Evolutionary conservation across 1,139 yeast genomes (phyloP).

Genomic region (Trichomonascaceae sp.): DNA sequence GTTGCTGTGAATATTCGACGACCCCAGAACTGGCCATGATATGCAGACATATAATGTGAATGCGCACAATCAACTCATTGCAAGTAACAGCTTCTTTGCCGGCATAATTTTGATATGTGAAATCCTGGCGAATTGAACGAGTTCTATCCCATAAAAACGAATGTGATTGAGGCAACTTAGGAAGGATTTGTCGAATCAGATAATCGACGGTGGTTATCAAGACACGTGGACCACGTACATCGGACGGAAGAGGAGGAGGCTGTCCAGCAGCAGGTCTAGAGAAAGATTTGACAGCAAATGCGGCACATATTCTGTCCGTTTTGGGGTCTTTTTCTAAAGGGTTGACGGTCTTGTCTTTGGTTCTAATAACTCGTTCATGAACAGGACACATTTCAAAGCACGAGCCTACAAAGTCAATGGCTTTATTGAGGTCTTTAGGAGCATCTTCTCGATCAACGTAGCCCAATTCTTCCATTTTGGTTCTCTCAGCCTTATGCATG

Average conservation of each 20-base stretch:
- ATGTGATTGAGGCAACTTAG: constrained; percentile 74
- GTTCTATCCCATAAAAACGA: constrained; percentile 98
- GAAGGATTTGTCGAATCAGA: constrained; percentile 57
- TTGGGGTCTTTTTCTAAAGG: constrained; percentile 59
- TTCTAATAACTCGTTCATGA: constrained; percentile 84
- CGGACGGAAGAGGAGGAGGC: constrained; percentile 96
- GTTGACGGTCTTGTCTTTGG: constrained; percentile 82
- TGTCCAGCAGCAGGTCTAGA: constrained; percentile 98
- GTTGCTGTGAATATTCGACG: constrained; percentile 83
- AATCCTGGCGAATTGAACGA: constrained; percentile 95
- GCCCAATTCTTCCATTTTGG: constrained; percentile 67
- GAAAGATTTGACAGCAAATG: constrained; percentile 81
- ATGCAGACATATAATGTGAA: constrained; percentile 78
- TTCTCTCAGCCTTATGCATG: constrained; percentile 72
- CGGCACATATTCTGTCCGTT: constrained; percentile 57
- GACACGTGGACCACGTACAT: constrained; percentile 87
- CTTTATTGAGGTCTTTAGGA: constrained; percentile 76
- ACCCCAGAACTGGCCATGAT: constrained; percentile 66
- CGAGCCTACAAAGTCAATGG: constrained; percentile 80
- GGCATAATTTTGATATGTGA: constrained; percentile 87
- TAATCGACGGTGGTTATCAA: constrained; percentile 61
- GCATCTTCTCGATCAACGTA: constrained; percentile 85
- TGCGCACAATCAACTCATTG: constrained; percentile 84
- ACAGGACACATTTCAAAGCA: constrained; percentile 94
- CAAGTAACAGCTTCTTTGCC: constrained; percentile 95